A percentile compares a stretch with the other conserved stretches of the same genome.
Evolutionary conservation across 306 rosid species (phyloP).

Genomic region (Glycine soja): DNA sequence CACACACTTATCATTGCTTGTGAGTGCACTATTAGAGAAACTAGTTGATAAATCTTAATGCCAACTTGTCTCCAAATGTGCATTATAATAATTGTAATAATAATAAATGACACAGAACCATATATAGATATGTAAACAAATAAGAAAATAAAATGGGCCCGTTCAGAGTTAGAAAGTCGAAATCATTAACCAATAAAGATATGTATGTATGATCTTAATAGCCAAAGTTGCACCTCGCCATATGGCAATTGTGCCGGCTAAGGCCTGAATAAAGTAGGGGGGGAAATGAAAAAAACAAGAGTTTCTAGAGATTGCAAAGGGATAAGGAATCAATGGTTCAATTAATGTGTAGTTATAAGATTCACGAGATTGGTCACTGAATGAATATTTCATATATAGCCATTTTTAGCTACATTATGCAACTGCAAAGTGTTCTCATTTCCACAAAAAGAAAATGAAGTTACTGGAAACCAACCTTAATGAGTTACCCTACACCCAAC

Average conservation of each 20-base stretch:
- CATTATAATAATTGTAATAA: not conserved
- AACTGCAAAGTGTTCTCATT: slow-evolving; percentile 1
- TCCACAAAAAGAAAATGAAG: not conserved
- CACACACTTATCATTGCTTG: not conserved
- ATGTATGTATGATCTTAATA: not conserved
- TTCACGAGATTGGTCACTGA: slow-evolving; percentile 58
- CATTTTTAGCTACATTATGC: slow-evolving; percentile 16
- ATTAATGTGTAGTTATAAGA: slow-evolving; percentile 50
- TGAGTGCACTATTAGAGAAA: not conserved
- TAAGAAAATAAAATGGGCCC: slow-evolving; percentile 25
- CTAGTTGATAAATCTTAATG: not conserved
- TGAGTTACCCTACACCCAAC: slow-evolving; percentile 40
- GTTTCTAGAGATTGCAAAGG: slow-evolving; percentile 37
- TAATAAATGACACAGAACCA: not conserved
- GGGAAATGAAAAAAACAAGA: not conserved
- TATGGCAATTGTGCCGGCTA: slow-evolving; percentile 42
- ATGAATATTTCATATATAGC: slow-evolving; percentile 6
- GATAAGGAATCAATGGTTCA: slow-evolving; percentile 21
- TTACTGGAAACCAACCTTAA: slow-evolving; percentile 35
- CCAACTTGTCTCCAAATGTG: not conserved
- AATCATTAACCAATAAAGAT: not conserved
- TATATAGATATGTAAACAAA: not conserved
- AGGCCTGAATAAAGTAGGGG: slow-evolving; percentile 5
- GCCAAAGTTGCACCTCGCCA: not conserved
- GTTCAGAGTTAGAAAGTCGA: not conserved